phyloP scores from a whole-genome alignment of 768 basidiomycete species.

The Hericium erinaceus region DNA sequence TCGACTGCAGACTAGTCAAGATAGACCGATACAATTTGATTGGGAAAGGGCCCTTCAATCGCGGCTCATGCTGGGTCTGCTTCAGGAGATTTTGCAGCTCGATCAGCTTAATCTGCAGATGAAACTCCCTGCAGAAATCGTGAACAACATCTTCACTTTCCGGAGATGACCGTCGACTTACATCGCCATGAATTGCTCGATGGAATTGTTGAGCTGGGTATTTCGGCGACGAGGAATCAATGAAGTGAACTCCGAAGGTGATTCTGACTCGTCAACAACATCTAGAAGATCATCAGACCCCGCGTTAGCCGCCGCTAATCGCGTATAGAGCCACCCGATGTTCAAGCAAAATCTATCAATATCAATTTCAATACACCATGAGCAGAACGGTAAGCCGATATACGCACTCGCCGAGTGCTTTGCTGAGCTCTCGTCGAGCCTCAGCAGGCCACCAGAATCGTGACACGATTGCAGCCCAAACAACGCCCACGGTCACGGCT shows the following conservation, averaged over 20 bases:
- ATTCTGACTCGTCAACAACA: constrained; percentile 12
- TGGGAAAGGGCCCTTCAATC: constrained; percentile 94
- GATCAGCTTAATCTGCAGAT: constrained; percentile 86
- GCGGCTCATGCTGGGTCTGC: constrained; percentile 88
- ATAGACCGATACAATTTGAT: constrained; percentile 75
- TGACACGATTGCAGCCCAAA: constrained; percentile 85
- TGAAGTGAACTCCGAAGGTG: constrained; percentile 17
- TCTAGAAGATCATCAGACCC: constrained; percentile 42
- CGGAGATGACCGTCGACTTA: constrained; percentile 25
- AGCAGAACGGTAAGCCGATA: background rate
- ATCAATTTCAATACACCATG: constrained; percentile 4
- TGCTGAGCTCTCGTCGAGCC: constrained; percentile 79
- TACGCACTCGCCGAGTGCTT: constrained; percentile 77
- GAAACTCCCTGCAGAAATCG: constrained; percentile 68
- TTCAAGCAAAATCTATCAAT: constrained; percentile 76
- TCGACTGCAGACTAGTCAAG: constrained; percentile 73
- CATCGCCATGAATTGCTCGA: constrained; percentile 91
- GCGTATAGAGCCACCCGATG: constrained; percentile 91
- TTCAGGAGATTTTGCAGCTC: constrained; percentile 77
- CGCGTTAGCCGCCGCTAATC: constrained; percentile 82
- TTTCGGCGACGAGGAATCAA: constrained; percentile 27
- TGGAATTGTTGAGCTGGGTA: constrained; percentile 47
- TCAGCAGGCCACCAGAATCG: constrained; percentile 95
- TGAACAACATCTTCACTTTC: background rate
- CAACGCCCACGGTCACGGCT: constrained; percentile 75